Conservation (phyloP, 768 basidiomycete genomes). For the Pleurotus eryngii region DNA sequence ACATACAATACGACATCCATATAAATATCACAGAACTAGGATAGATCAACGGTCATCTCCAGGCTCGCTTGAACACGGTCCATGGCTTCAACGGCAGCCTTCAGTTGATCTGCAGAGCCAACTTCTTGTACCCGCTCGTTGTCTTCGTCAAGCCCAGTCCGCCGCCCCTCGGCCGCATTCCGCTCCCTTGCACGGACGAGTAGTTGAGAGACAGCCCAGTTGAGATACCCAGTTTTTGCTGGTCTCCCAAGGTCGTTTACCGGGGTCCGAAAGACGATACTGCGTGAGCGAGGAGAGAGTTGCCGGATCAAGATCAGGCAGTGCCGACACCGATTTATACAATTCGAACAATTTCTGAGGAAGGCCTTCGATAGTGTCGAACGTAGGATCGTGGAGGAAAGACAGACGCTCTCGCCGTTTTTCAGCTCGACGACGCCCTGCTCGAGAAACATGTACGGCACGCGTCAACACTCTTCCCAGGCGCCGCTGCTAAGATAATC, state of each 20-base stretch:
- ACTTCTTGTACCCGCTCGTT: slow-evolving; percentile 18
- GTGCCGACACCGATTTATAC: slow-evolving; percentile 44
- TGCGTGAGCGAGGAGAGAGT: slow-evolving; percentile 36
- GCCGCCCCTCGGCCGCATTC: slow-evolving; percentile 15
- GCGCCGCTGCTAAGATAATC: slow-evolving; percentile 54
- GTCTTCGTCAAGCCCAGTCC: slow-evolving; percentile 20
- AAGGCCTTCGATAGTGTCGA: slow-evolving; percentile 35
- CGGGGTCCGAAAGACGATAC: slow-evolving; percentile 43
- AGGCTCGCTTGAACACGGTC: slow-evolving; percentile 8
- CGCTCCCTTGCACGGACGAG: slow-evolving; percentile 28
- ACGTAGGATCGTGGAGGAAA: slow-evolving; percentile 37
- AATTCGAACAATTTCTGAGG: slow-evolving; percentile 39
- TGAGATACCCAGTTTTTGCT: slow-evolving; percentile 68
- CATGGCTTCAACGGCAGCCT: slow-evolving; percentile 22
- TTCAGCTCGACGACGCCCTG: slow-evolving; percentile 45
- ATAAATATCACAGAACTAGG: not conserved
- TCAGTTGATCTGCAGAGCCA: slow-evolving; percentile 23
- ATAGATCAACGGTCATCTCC: not conserved
- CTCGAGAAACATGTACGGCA: slow-evolving; percentile 45
- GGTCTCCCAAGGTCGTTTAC: slow-evolving; percentile 77
- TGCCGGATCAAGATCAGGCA: slow-evolving; percentile 41
- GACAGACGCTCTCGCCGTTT: slow-evolving; percentile 38
- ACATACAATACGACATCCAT: not conserved
- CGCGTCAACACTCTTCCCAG: slow-evolving; percentile 54
- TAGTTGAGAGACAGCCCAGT: slow-evolving; percentile 69